A percentile compares a stretch with the other conserved stretches of the same genome.
Evolutionary conservation across 2,329 filamentous ascomycete genomes (phyloP).

Genomic region (Colletotrichum sp.): DNA sequence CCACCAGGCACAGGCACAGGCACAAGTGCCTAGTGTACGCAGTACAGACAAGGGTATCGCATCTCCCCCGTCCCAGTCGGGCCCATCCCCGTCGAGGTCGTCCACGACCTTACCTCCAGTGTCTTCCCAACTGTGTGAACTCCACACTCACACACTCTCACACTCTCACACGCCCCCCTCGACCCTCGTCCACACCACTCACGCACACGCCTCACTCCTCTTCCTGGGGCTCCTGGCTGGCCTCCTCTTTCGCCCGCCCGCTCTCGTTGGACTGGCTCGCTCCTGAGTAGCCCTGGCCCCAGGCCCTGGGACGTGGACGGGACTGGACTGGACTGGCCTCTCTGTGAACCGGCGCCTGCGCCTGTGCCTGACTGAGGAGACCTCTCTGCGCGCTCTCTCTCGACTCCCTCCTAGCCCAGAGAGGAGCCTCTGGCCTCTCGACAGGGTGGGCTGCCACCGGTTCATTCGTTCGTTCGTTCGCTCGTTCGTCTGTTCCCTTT

Average conservation of each 20-base stretch:
- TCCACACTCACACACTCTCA: background rate
- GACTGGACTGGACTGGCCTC: background rate
- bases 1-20: background rate
- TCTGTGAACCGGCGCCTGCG: background rate
- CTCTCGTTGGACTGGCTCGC: background rate
- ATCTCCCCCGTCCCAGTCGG: background rate
- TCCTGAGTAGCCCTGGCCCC: background rate
- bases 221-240: background rate
- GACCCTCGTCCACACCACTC: background rate
- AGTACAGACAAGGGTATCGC: background rate
- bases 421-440: background rate
- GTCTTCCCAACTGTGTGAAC: background rate
- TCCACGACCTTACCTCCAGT: background rate
- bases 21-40: no score
- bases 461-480: constrained; percentile 2
- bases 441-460: constrained; percentile 14
- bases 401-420: background rate
- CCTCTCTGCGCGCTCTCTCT: background rate
- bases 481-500: constrained; percentile 15
- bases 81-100: background rate
- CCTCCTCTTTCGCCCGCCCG: background rate
- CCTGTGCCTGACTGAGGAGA: background rate
- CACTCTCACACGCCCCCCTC: background rate
- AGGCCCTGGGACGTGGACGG: background rate
- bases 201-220: constrained; percentile 7